Evolutionary conservation across 116 monocot species (phyloP).

Genomic region (Thalassia testudinum): DNA sequence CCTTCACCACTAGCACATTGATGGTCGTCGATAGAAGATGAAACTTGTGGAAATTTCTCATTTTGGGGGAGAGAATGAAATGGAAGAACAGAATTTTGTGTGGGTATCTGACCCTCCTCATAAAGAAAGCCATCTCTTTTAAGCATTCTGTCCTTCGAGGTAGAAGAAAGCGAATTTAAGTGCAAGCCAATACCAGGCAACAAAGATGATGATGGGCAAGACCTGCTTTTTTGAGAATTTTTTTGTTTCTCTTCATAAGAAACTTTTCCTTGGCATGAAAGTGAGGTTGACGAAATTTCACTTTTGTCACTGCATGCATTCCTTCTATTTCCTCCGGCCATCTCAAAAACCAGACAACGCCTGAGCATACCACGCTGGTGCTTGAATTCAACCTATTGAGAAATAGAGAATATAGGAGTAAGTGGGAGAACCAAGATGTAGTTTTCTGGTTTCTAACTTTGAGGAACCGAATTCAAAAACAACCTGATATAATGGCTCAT

Average conservation of each 20-base stretch:
- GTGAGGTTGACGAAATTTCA: background rate
- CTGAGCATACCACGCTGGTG: slow-evolving; percentile 35
- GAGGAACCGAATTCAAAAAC: too few relatives aligned
- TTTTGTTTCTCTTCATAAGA: slow-evolving; percentile 3
- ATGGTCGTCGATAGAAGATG: background rate
- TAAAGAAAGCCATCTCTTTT: slow-evolving; percentile 11
- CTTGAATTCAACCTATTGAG: too few relatives aligned
- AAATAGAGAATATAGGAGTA: too few relatives aligned
- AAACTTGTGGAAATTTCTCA: too few relatives aligned
- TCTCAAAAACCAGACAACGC: slow-evolving; percentile 45
- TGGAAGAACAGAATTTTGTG: too few relatives aligned
- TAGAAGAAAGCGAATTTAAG: slow-evolving; percentile 38
- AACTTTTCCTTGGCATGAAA: slow-evolving; percentile 2
- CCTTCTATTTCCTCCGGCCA: slow-evolving; percentile 9
- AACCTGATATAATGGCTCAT: too few relatives aligned
- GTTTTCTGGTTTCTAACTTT: too few relatives aligned
- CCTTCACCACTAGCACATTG: background rate
- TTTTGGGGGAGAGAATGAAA: too few relatives aligned
- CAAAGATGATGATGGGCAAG: slow-evolving; percentile 5
- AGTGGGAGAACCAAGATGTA: too few relatives aligned
- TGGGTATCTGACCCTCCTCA: background rate
- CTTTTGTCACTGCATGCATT: background rate
- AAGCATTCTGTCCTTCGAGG: slow-evolving; percentile 25
- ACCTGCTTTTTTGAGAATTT: slow-evolving; percentile 3
- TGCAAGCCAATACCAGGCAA: slow-evolving; percentile 53